Conservation (phyloP, 2,329 filamentous ascomycete genomes). For the Epichloe sibirici region DNA sequence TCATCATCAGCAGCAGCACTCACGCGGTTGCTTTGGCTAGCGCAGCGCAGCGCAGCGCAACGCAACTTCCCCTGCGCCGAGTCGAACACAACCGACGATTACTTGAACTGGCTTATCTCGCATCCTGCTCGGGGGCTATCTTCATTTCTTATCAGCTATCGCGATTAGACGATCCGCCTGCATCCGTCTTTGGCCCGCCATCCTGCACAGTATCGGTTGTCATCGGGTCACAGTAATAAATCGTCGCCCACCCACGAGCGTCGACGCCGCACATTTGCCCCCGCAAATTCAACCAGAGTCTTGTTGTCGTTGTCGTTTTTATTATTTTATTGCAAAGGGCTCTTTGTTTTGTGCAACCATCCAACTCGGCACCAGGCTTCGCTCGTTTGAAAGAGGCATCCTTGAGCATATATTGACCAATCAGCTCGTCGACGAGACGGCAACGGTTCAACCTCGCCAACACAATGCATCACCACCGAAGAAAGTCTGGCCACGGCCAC, state of each 20-base stretch:
- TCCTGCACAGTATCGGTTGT: background rate
- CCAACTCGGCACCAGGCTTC: background rate
- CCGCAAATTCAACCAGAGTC: background rate
- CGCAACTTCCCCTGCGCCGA: background rate
- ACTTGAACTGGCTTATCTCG: slow-evolving; percentile 1
- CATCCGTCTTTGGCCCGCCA: background rate
- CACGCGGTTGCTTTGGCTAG: background rate
- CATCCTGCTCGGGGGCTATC: background rate
- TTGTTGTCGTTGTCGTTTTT: background rate
- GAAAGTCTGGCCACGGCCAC: slow-evolving; percentile 42
- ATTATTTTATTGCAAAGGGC: too few species aligned
- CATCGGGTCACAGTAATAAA: too few species aligned
- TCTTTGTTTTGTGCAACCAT: too few species aligned
- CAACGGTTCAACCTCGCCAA: slow-evolving; percentile 3
- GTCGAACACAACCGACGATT: background rate
- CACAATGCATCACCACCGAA: slow-evolving; percentile 43
- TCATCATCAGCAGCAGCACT: background rate
- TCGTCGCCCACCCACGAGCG: too few species aligned
- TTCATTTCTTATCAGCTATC: background rate
- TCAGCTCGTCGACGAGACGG: slow-evolving; percentile 1
- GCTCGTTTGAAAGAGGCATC: background rate
- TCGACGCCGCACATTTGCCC: too few species aligned
- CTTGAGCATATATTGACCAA: slow-evolving; percentile 3
- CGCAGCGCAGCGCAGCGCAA: background rate
- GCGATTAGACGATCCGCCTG: background rate